These are phyloP conservation scores for Solanum ahanhuiri DNA, from an alignment of 257 asterid species.

Conservation along the genomic window DNA sequence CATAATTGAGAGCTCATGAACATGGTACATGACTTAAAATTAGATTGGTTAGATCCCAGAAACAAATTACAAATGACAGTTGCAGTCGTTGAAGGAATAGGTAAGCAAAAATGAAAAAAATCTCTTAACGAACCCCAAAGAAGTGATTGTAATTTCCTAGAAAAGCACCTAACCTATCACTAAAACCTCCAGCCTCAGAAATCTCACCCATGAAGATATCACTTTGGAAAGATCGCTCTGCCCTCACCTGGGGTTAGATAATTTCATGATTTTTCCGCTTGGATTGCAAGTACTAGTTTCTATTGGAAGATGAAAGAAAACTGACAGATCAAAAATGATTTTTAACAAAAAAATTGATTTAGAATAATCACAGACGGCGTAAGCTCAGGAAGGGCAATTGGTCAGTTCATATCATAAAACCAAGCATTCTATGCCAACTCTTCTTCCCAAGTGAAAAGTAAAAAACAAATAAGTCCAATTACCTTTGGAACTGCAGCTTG, in stretches of 20 bases:
- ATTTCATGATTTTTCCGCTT: background rate
- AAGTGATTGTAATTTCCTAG: background rate
- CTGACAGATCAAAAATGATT: background rate
- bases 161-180: background rate
- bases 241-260: background rate
- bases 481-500: conserved; percentile 99
- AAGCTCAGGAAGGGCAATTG: background rate
- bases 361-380: background rate
- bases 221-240: background rate
- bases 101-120: background rate
- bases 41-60: background rate
- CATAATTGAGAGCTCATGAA: background rate
- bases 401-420: background rate
- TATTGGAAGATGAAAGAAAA: background rate
- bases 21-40: background rate
- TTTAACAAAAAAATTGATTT: background rate
- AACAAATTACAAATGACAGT: background rate
- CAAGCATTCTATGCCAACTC: background rate
- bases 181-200: background rate
- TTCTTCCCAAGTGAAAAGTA: background rate
- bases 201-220: background rate
- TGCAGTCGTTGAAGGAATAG: background rate
- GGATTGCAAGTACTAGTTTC: background rate
- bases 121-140: background rate
- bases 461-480: background rate